Base-by-base conservation (phyloP, 148 eudicot genomes). In the Camellia granthamiana region DNA sequence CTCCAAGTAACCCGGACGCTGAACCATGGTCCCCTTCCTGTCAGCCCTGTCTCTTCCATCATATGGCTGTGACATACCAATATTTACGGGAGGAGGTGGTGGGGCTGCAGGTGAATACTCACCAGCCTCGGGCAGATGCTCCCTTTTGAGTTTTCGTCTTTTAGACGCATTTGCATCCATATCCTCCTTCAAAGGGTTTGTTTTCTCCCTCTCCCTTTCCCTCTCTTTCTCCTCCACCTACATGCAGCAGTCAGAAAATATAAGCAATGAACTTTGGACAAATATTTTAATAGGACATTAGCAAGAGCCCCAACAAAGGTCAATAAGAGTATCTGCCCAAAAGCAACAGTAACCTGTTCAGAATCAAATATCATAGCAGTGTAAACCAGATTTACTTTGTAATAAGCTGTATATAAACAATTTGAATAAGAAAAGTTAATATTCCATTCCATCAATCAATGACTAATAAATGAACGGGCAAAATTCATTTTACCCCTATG, bases 101-200 rank as follows among this genome's bases (percentile, higher is more conserved):
- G 90, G 84, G 43, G 88, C 88, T 63, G 86, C 90, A 19, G 98
- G 98, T 43, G 93, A 87, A 79, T 90, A 92, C 81, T 97, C 99
- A 42, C 99, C 99, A 75, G 97, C 92, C 74, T 88, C 92, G 63
- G 89, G 81, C 70, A 88, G 73, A 81, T 89, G 95, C 80, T 97
- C 99, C 77, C 99, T 89, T 84, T 97, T 97, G 23, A 94, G 92
- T 87, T 92, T 97, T 77, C 99, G 86, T 82, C 97, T 87, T 87
- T 91, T 97, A 64, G 97, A 87, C 19, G 90, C 94, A 88, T 67
- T 88, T 69, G 88, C 65, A 81, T 96, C 99, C 59, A 86, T 64
- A 54, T 94, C 99, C 74, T 96, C 99, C 84, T 95, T 95, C 72
- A 76, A 70, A 77, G 86, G 84, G 80, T 42, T 86, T 51, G 83